A percentile compares a stretch with the other conserved stretches of the same genome.
phyloP scores from a whole-genome alignment of 2,329 filamentous ascomycete genomes.

The Elsinoe australis region DNA sequence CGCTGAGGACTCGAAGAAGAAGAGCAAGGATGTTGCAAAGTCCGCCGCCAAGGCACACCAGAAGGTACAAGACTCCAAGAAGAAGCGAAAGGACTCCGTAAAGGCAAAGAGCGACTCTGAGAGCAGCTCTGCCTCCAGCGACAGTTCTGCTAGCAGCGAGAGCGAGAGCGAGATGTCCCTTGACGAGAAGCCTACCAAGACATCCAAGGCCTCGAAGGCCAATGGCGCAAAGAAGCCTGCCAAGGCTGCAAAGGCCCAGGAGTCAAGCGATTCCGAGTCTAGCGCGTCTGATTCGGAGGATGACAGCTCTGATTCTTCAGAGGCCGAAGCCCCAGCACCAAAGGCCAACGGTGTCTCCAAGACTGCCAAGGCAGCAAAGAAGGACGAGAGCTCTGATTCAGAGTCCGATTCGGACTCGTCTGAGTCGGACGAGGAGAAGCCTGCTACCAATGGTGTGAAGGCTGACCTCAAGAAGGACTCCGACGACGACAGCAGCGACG shows the following conservation, averaged over 20 bases:
- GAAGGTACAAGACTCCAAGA: slow-evolving; percentile 31
- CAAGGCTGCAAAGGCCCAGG: slow-evolving; percentile 21
- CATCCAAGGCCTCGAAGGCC: too few relatives aligned
- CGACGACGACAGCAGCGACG: slow-evolving; percentile 24
- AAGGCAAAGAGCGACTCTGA: slow-evolving; percentile 32
- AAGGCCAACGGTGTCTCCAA: slow-evolving; percentile 31
- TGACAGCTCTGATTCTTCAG: slow-evolving; percentile 23
- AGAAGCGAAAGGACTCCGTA: slow-evolving; percentile 40
- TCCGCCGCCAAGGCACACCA: slow-evolving; percentile 46
- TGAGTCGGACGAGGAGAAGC: slow-evolving; percentile 27
- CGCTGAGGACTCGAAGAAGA: slow-evolving; percentile 55
- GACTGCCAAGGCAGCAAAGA: slow-evolving; percentile 31
- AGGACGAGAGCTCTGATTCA: slow-evolving; percentile 31
- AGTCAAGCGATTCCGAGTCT: slow-evolving; percentile 17
- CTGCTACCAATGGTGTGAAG: slow-evolving; percentile 25
- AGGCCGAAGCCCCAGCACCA: slow-evolving; percentile 24
- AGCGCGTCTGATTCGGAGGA: slow-evolving; percentile 14
- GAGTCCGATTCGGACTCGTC: slow-evolving; percentile 28
- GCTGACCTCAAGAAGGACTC: slow-evolving; percentile 25
- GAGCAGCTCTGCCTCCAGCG: slow-evolving; percentile 31
- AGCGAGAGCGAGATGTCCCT: slow-evolving; percentile 26
- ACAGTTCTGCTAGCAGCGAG: slow-evolving; percentile 31
- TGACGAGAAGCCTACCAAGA: slow-evolving; percentile 29
- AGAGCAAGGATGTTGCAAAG: slow-evolving; percentile 62
- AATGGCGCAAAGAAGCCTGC: slow-evolving; percentile 27